phyloP scores from a whole-genome alignment of 2,329 filamentous ascomycete genomes.

The Ascocoryne sarcoides region DNA sequence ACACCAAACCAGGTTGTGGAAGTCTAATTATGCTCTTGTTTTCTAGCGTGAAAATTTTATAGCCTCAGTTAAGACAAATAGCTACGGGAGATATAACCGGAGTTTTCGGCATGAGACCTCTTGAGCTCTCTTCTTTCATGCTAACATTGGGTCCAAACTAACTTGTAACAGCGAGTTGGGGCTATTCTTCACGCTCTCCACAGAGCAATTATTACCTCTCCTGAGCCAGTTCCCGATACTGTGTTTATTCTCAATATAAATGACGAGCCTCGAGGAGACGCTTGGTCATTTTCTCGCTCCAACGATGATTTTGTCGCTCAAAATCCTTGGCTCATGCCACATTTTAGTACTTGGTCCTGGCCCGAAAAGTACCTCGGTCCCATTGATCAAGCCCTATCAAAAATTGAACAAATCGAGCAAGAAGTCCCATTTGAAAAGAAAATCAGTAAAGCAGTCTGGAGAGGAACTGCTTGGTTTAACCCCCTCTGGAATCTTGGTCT shows the following conservation, averaged over 20 bases:
- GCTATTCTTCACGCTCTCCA: slow-evolving; percentile 47
- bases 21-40: no score
- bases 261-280: slow-evolving; percentile 37
- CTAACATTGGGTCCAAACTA: no score
- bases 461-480: slow-evolving; percentile 43
- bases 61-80: no score
- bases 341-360: slow-evolving; percentile 49
- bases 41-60: no score
- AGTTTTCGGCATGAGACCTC: no score
- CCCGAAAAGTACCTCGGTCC: slow-evolving; percentile 41
- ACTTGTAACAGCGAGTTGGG: slow-evolving; percentile 32
- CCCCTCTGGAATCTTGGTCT: slow-evolving; percentile 19
- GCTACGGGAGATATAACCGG: no score
- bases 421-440: slow-evolving; percentile 28
- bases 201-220: slow-evolving; percentile 42
- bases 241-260: slow-evolving; percentile 44
- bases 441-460: slow-evolving; percentile 39
- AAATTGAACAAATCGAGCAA: slow-evolving; percentile 33
- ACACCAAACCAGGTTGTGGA: no score
- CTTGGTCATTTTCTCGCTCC: slow-evolving; percentile 40
- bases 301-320: slow-evolving; percentile 30
- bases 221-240: slow-evolving; percentile 39
- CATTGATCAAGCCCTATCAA: slow-evolving; percentile 31
- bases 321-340: slow-evolving; percentile 43
- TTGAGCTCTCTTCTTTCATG: no score